A percentile compares a stretch with the other conserved stretches of the same genome.
Conservation (phyloP, 345 rosid species). For the Hibiscus mutabilis region DNA sequence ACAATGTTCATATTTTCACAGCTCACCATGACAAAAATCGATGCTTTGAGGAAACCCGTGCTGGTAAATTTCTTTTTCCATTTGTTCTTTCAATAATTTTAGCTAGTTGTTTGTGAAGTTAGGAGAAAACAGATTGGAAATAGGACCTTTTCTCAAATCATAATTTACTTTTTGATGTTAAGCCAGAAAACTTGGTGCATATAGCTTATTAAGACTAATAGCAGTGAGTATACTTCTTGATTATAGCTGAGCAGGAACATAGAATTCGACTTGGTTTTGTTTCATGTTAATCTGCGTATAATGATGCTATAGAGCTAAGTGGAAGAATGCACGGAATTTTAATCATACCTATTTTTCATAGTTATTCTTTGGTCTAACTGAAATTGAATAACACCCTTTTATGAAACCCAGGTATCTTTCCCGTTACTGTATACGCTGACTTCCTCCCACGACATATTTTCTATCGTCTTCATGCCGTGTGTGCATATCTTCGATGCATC, state of each 20-base stretch:
- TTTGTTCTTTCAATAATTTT: not conserved
- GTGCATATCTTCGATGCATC: constrained; percentile 80
- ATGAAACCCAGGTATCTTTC: constrained; percentile 53
- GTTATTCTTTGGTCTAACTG: not conserved
- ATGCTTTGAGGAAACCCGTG: constrained; percentile 88
- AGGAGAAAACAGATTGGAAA: not conserved
- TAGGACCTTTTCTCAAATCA: not conserved
- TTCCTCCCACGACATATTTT: constrained; percentile 78
- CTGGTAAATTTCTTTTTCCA: constrained; percentile 31
- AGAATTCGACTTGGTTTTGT: not conserved
- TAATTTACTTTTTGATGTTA: not conserved
- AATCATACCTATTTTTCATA: not conserved
- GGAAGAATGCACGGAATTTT: not conserved
- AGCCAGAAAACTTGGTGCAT: not conserved
- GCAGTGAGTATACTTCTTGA: not conserved
- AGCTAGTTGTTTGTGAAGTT: not conserved
- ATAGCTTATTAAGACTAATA: not conserved
- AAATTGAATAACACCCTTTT: not conserved
- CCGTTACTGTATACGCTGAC: constrained; percentile 71
- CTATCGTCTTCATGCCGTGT: constrained; percentile 72
- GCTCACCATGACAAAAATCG: constrained; percentile 80
- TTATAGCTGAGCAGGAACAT: not conserved
- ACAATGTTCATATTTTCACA: constrained; percentile 76
- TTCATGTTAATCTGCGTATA: not conserved
- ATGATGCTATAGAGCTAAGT: not conserved